Conservation (phyloP, 129 eudicot species). For the carrot (Daucus carota) region DH1_v3.0 NC_030382.2:45197001-45197500, state of each 20-base stretch:
- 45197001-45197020: neutral
- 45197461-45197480: slow-evolving; percentile 82
- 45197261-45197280: slow-evolving; percentile 68
- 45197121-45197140: slow-evolving; percentile 85
- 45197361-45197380: slow-evolving; percentile 2
- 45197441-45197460: slow-evolving; percentile 91
- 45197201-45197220: neutral
- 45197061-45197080: slow-evolving; percentile 50
- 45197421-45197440: slow-evolving; percentile 77
- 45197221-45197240: neutral
- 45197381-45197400: neutral
- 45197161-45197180: neutral
- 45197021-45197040: neutral
- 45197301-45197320: slow-evolving; percentile 75
- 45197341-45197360: slow-evolving; percentile 1
- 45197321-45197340: slow-evolving; percentile 61
- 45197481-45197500: slow-evolving; percentile 91
- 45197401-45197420: slow-evolving; percentile 50
- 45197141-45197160: slow-evolving; percentile 86
- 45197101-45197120: slow-evolving; percentile 75
- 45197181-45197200: neutral
- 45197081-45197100: slow-evolving; percentile 81
- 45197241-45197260: slow-evolving; percentile 33
- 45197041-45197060: slow-evolving; percentile 12
- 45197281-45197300: slow-evolving; percentile 57